These are phyloP conservation scores for Balakata baccata DNA, from an alignment of 345 rosid species.

Conservation along the genomic window DNA sequence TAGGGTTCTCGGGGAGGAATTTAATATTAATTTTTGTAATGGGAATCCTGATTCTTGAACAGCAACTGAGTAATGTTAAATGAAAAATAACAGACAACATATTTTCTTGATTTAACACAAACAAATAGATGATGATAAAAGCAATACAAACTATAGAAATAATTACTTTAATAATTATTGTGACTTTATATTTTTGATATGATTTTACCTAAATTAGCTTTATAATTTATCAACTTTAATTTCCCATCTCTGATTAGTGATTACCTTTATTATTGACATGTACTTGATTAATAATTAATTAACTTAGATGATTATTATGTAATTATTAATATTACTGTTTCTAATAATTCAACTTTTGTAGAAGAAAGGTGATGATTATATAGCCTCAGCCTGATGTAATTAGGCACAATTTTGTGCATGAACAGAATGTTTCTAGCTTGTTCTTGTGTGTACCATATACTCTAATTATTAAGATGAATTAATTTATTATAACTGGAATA, in stretches of 20 bases:
- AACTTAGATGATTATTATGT: too few species aligned
- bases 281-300: neutral
- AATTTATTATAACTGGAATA: neutral
- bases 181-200: slow-evolving; percentile 13
- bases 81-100: slow-evolving; percentile 30
- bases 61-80: slow-evolving; percentile 28
- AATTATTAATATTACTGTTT: neutral
- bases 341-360: neutral
- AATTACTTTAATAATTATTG: slow-evolving; percentile 1
- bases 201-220: slow-evolving; percentile 22
- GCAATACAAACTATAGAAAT: slow-evolving; percentile 17
- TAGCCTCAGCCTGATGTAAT: slow-evolving; percentile 1
- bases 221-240: neutral
- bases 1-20: slow-evolving; percentile 22
- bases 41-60: slow-evolving; percentile 28
- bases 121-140: slow-evolving; percentile 37
- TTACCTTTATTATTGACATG: neutral
- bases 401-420: neutral
- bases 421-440: too few species aligned
- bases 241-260: neutral
- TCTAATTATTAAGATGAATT: too few species aligned
- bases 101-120: slow-evolving; percentile 31
- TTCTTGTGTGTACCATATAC: too few species aligned
- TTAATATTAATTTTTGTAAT: slow-evolving; percentile 23
- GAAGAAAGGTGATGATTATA: neutral